A percentile compares a stretch with the other conserved stretches of the same genome.
These are phyloP conservation scores for Avicennia marina DNA, from an alignment of 257 asterid species.

Conservation along the genomic window DNA sequence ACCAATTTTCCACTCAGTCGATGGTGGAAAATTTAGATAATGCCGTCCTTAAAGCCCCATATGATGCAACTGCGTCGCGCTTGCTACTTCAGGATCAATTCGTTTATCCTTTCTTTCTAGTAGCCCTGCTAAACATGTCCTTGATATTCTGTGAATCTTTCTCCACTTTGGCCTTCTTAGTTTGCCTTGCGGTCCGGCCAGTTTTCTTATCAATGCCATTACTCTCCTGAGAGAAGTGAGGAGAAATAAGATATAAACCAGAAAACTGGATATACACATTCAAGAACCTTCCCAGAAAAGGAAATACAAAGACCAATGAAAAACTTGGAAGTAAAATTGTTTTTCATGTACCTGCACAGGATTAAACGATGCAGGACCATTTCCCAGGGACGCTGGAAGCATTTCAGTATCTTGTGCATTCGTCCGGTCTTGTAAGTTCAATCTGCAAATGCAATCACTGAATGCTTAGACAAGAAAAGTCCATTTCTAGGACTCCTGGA, in stretches of 20 bases:
- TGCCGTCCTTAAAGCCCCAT: not conserved
- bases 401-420: constrained; percentile 19
- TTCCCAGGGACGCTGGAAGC: constrained; percentile 36
- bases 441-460: constrained; percentile 36
- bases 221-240: constrained; percentile 36
- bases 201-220: constrained; percentile 40
- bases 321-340: not conserved
- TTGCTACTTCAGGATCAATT: not conserved
- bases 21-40: not conserved
- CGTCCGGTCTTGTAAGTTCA: constrained; percentile 43
- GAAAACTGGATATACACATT: not conserved
- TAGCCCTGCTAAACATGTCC: constrained; percentile 86
- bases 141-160: constrained; percentile 72
- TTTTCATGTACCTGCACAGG: constrained; percentile 45
- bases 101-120: constrained; percentile 49
- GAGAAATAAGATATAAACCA: not conserved
- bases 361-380: constrained; percentile 34
- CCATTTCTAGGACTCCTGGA: too few species aligned
- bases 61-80: not conserved
- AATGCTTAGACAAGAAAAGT: not conserved
- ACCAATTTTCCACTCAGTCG: too few species aligned
- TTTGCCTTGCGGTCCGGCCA: constrained; percentile 33
- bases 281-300: not conserved
- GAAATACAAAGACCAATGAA: not conserved
- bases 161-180: constrained; percentile 80